A percentile compares a stretch with the other conserved stretches of the same genome.
These are phyloP conservation scores for Orbilia oligospora DNA, from an alignment of 2,329 filamentous ascomycete genomes.

Conservation along the genomic window DNA sequence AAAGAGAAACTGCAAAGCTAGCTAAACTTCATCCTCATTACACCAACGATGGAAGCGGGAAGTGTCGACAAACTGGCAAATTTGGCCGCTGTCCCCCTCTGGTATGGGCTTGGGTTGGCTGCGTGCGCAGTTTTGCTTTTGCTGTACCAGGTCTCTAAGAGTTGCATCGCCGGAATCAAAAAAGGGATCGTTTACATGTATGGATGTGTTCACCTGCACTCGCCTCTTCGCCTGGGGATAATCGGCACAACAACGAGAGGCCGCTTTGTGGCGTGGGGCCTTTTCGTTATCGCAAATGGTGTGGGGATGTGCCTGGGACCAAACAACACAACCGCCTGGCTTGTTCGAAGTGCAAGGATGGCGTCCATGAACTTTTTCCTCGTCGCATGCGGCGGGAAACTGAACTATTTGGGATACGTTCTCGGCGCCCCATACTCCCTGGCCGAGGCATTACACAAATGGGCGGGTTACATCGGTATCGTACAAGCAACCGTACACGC, in stretches of 20 bases:
- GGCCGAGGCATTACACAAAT: background rate
- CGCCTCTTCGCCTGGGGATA: background rate
- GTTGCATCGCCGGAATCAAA: background rate
- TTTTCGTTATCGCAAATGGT: background rate
- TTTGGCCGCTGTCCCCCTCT: background rate
- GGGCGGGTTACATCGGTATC: background rate
- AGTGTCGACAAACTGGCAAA: background rate
- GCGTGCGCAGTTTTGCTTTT: background rate
- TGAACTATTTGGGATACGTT: background rate
- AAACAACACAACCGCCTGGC: background rate
- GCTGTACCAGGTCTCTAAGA: background rate
- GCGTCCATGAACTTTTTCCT: background rate
- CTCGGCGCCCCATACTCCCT: background rate
- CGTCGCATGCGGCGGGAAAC: background rate
- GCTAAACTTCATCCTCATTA: background rate
- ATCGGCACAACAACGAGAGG: background rate
- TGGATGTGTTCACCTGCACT: background rate
- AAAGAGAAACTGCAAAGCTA: too few species aligned
- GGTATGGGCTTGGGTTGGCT: background rate
- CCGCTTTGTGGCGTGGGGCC: background rate
- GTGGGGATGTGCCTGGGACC: background rate
- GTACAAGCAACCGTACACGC: background rate
- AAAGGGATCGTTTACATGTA: background rate
- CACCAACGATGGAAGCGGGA: background rate
- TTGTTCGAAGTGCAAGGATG: background rate